Evolutionary conservation across 1,284 basidiomycete species (phyloP).

Genomic region (Marasmius sp.): DNA sequence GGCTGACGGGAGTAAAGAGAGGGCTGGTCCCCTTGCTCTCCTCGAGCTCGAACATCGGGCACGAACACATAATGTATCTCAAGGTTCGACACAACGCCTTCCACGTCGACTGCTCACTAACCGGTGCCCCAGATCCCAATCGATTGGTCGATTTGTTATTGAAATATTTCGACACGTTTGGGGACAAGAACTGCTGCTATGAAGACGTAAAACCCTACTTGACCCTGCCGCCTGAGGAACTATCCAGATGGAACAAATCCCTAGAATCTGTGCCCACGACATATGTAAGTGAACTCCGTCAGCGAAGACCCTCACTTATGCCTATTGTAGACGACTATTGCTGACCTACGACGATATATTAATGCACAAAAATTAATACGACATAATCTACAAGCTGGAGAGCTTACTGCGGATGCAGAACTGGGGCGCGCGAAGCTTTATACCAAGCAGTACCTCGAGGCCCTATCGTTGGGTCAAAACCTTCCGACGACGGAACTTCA

Average conservation of each 20-base stretch:
- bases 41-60: slow-evolving; percentile 71
- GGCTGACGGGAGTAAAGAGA: slow-evolving; percentile 65
- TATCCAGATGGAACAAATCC: slow-evolving; percentile 55
- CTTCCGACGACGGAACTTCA: slow-evolving; percentile 81
- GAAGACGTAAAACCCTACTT: slow-evolving; percentile 79
- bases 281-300: slow-evolving; percentile 43
- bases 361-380: slow-evolving; percentile 75
- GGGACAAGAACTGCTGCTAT: slow-evolving; percentile 81
- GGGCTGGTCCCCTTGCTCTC: slow-evolving; percentile 69
- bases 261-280: slow-evolving; percentile 46
- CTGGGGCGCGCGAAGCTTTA: slow-evolving; percentile 49
- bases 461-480: slow-evolving; percentile 61
- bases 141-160: slow-evolving; percentile 49
- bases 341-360: slow-evolving; percentile 58
- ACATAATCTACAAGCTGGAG: slow-evolving; percentile 45
- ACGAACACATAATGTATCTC: slow-evolving; percentile 43
- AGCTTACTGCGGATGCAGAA: slow-evolving; percentile 60
- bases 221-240: slow-evolving; percentile 44
- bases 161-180: slow-evolving; percentile 72
- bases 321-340: slow-evolving; percentile 39
- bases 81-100: slow-evolving; percentile 32
- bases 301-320: background rate
- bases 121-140: slow-evolving; percentile 36
- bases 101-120: slow-evolving; percentile 3
- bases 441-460: slow-evolving; percentile 60